Percentiles rank a stretch among this genome's conserved stretches.
Evolutionary conservation across 176 grass and related monocot genomes (phyloP).

Genomic region (Pontederia crassipes): DNA sequence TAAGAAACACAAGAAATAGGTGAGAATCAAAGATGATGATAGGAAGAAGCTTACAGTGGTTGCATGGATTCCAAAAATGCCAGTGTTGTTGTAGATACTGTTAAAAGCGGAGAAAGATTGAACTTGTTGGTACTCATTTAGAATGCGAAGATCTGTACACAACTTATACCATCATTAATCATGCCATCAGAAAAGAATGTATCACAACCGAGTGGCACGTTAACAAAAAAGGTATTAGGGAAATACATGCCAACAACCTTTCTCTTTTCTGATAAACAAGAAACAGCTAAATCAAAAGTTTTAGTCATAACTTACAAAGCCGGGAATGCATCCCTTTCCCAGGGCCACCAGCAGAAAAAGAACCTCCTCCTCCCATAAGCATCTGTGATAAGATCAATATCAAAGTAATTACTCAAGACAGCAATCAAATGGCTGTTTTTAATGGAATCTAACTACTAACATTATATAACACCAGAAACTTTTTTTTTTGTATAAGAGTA

Average conservation of each 20-base stretch:
- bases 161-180: constrained; percentile 18
- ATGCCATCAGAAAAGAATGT: not conserved
- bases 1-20: too few relatives aligned
- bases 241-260: too few relatives aligned
- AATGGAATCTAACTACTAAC: too few relatives aligned
- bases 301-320: constrained; percentile 7
- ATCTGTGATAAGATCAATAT: constrained; percentile 28
- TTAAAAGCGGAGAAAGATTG: constrained; percentile 79
- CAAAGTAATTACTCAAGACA: constrained; percentile 6
- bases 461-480: too few relatives aligned
- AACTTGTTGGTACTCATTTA: constrained; percentile 80
- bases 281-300: constrained; percentile 7
- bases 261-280: not conserved
- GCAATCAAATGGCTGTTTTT: not conserved
- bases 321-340: constrained; percentile 75
- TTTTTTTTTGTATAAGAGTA: too few relatives aligned
- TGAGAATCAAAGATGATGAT: not conserved
- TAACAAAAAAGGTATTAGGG: not conserved
- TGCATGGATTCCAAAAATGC: constrained; percentile 93
- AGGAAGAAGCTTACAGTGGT: constrained; percentile 50
- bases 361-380: constrained; percentile 79
- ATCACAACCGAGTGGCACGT: not conserved
- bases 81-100: constrained; percentile 70
- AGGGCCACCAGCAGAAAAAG: constrained; percentile 66
- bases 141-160: constrained; percentile 45